Conservation (phyloP, 306 rosid genomes). For the Acacia crassicarpa region DNA sequence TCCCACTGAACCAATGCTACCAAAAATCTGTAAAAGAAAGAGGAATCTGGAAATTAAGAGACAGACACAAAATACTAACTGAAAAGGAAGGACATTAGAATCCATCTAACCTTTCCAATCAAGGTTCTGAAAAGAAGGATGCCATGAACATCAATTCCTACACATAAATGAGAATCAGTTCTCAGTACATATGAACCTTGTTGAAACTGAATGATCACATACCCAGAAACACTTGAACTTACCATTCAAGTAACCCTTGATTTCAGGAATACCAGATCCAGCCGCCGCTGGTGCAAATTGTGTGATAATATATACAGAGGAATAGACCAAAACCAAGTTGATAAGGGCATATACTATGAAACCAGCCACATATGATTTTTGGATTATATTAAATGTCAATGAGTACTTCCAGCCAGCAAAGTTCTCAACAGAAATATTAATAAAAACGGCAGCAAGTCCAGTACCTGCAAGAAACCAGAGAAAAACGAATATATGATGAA, state of each 20-base stretch:
- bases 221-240: slow-evolving; percentile 34
- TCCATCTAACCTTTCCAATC: slow-evolving; percentile 78
- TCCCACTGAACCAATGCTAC: slow-evolving; percentile 99
- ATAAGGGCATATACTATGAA: slow-evolving; percentile 70
- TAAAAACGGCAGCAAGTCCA: slow-evolving; percentile 95
- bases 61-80: slow-evolving; percentile 12
- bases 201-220: slow-evolving; percentile 14
- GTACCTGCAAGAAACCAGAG: slow-evolving; percentile 64
- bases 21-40: slow-evolving; percentile 68
- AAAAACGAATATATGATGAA: not conserved
- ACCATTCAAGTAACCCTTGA: slow-evolving; percentile 99
- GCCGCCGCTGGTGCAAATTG: slow-evolving; percentile 96
- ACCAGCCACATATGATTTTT: slow-evolving; percentile 90
- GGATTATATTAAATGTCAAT: slow-evolving; percentile 82
- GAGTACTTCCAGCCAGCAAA: slow-evolving; percentile 98
- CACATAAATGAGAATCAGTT: slow-evolving; percentile 40
- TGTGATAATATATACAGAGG: slow-evolving; percentile 84
- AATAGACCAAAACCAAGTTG: slow-evolving; percentile 83
- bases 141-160: slow-evolving; percentile 90
- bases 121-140: slow-evolving; percentile 95
- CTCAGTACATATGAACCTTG: slow-evolving; percentile 14
- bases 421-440: slow-evolving; percentile 93
- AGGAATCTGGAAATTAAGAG: slow-evolving; percentile 30
- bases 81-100: not conserved
- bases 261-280: slow-evolving; percentile 99